These are phyloP conservation scores for Chalara sp. DNA, from an alignment of 2,329 filamentous ascomycete genomes.

Conservation along the genomic window DNA sequence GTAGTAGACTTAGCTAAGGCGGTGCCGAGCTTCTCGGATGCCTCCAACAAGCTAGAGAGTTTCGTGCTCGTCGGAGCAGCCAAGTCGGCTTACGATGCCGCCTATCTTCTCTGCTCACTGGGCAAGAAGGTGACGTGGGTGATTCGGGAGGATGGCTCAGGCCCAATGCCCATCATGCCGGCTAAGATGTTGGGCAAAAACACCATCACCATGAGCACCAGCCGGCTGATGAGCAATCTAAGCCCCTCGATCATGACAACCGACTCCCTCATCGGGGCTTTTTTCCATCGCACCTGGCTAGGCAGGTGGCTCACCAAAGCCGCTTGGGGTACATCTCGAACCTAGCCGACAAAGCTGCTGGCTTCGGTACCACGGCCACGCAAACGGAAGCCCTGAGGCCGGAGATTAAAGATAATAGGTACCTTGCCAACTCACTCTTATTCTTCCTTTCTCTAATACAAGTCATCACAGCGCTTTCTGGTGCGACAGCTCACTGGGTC, in stretches of 20 bases:
- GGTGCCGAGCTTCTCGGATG: background rate
- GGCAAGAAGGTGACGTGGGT: constrained; percentile 9
- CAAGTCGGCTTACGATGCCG: constrained; percentile 6
- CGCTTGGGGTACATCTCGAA: too few species aligned
- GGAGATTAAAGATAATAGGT: too few species aligned
- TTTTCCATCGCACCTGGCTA: too few species aligned
- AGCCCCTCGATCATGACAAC: background rate
- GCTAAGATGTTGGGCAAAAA: background rate
- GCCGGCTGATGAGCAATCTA: background rate
- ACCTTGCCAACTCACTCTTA: too few species aligned
- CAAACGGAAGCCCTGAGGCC: too few species aligned
- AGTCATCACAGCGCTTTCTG: too few species aligned
- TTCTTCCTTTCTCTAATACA: too few species aligned
- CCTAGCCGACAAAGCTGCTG: too few species aligned
- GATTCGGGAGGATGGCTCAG: constrained; percentile 12
- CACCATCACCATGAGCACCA: background rate
- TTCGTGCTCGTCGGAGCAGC: constrained; percentile 2
- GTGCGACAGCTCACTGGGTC: too few species aligned
- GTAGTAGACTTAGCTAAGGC: background rate
- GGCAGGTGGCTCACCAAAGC: too few species aligned
- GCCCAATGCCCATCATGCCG: constrained; percentile 2
- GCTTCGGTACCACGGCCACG: too few species aligned
- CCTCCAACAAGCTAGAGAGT: background rate
- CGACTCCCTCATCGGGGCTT: background rate
- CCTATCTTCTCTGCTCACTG: constrained; percentile 1